Percentiles rank a stretch among this genome's conserved stretches.
Evolutionary conservation across 1,284 basidiomycete genomes (phyloP).

Genomic region (Sphaerobolus stellatus): DNA sequence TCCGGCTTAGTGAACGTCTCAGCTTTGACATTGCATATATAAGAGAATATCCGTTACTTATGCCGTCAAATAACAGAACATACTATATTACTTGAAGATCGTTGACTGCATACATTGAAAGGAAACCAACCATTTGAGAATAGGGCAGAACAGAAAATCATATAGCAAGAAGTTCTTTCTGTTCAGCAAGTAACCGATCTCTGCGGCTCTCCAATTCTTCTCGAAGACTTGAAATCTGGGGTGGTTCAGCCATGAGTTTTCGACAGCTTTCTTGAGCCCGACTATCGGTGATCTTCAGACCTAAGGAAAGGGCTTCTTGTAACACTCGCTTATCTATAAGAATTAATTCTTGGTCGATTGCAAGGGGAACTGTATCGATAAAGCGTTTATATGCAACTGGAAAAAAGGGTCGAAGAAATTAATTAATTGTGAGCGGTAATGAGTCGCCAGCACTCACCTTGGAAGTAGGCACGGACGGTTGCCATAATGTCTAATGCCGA

Average conservation of each 20-base stretch:
- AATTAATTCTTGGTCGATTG: conserved; percentile 64
- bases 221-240: conserved; percentile 44
- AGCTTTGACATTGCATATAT: too few relatives aligned
- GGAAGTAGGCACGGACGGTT: conserved; percentile 69
- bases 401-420: neutral
- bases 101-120: too few relatives aligned
- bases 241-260: conserved; percentile 55
- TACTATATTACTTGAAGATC: too few relatives aligned
- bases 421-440: neutral
- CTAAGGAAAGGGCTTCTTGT: conserved; percentile 43
- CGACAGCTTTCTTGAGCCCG: conserved; percentile 50
- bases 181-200: conserved; percentile 52
- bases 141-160: too few relatives aligned
- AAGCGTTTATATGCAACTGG: conserved; percentile 71
- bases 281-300: conserved; percentile 45
- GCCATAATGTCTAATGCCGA: conserved; percentile 66
- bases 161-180: conserved; percentile 41
- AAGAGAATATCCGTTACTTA: too few relatives aligned
- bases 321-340: conserved; percentile 36
- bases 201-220: conserved; percentile 52
- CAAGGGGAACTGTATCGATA: conserved; percentile 59
- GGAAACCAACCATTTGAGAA: too few relatives aligned
- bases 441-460: conserved; percentile 41
- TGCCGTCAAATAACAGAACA: too few relatives aligned
- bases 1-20: too few relatives aligned